A percentile compares a stretch with the other conserved stretches of the same genome.
phyloP scores from a whole-genome alignment of 176 grass and related monocot genomes.

The Thalia dealbata region DNA sequence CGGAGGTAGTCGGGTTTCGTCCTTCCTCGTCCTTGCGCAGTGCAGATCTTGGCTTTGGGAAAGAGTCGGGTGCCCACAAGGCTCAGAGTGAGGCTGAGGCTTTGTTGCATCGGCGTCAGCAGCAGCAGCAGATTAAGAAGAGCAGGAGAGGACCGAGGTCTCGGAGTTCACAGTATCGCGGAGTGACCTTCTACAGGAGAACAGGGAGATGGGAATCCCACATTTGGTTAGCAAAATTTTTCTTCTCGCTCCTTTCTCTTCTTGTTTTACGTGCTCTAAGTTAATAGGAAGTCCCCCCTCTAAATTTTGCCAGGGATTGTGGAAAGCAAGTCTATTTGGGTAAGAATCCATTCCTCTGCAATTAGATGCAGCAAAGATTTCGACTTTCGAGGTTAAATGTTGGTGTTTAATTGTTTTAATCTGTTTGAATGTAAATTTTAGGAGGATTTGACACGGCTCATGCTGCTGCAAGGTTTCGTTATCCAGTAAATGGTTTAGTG shows the following conservation, averaged over 20 bases:
- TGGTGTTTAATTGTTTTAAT: slow-evolving; percentile 1
- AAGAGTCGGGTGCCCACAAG: not conserved
- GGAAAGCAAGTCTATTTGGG: slow-evolving; percentile 97
- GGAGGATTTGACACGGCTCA: slow-evolving; percentile 97
- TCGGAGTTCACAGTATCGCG: slow-evolving; percentile 89
- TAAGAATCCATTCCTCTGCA: slow-evolving; percentile 19
- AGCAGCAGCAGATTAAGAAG: slow-evolving; percentile 59
- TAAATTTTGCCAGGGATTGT: slow-evolving; percentile 62
- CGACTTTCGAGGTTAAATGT: not conserved
- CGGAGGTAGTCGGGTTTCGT: not conserved
- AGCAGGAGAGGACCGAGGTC: slow-evolving; percentile 79
- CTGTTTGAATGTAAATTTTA: slow-evolving; percentile 23
- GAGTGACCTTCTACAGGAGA: slow-evolving; percentile 94
- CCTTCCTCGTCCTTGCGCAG: slow-evolving; percentile 13
- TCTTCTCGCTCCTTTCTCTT: slow-evolving; percentile 1
- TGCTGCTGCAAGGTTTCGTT: slow-evolving; percentile 67
- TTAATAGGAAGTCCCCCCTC: not conserved
- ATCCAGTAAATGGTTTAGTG: not conserved
- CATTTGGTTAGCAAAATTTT: slow-evolving; percentile 52
- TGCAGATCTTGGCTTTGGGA: slow-evolving; percentile 15
- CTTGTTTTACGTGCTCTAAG: not conserved
- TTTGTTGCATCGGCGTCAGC: not conserved
- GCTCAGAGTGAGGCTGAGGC: not conserved
- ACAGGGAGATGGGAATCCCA: slow-evolving; percentile 98
- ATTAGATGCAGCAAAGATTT: not conserved